These are phyloP conservation scores for Prunus dulcis DNA, from an alignment of 306 rosid species.

Conservation along the genomic window DNA sequence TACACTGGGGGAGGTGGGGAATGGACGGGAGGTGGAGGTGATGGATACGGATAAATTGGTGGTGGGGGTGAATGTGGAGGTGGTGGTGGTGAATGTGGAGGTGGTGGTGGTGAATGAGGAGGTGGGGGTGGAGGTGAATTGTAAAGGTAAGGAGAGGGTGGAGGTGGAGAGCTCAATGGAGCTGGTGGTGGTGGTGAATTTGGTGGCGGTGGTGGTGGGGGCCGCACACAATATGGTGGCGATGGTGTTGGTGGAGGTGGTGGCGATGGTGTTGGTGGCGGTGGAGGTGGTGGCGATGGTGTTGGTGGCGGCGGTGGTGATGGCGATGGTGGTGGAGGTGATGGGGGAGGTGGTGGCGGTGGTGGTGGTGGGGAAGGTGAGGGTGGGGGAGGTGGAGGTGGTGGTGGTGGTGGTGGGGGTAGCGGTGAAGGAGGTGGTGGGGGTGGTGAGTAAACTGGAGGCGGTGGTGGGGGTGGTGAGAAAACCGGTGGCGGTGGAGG, in stretches of 20 bases:
- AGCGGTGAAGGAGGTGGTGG: constrained; percentile 30
- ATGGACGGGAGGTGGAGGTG: constrained; percentile 62
- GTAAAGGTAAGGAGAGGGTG: constrained; percentile 18
- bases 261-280: constrained; percentile 27
- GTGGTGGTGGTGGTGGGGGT: background rate
- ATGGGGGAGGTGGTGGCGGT: constrained; percentile 14
- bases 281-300: constrained; percentile 31
- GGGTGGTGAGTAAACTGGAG: constrained; percentile 22
- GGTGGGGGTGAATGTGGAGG: constrained; percentile 57
- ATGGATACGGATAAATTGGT: constrained; percentile 48
- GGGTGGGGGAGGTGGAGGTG: constrained; percentile 21
- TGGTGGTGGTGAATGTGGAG: constrained; percentile 30
- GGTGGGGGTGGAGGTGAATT: constrained; percentile 26
- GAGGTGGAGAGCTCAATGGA: constrained; percentile 33
- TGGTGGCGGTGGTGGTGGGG: constrained; percentile 47
- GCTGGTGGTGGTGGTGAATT: constrained; percentile 37
- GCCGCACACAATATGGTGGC: constrained; percentile 30
- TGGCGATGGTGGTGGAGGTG: background rate
- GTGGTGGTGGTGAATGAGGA: constrained; percentile 30
- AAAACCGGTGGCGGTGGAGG: constrained; percentile 17
- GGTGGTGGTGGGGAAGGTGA: constrained; percentile 29
- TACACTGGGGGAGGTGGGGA: constrained; percentile 48
- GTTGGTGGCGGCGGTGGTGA: constrained; percentile 16
- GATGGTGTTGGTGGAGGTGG: constrained; percentile 39
- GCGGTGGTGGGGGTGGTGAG: constrained; percentile 24